These are phyloP conservation scores for Hyphodiscus sp. DNA, from an alignment of 2,329 filamentous ascomycete genomes.

Conservation along the genomic window DNA sequence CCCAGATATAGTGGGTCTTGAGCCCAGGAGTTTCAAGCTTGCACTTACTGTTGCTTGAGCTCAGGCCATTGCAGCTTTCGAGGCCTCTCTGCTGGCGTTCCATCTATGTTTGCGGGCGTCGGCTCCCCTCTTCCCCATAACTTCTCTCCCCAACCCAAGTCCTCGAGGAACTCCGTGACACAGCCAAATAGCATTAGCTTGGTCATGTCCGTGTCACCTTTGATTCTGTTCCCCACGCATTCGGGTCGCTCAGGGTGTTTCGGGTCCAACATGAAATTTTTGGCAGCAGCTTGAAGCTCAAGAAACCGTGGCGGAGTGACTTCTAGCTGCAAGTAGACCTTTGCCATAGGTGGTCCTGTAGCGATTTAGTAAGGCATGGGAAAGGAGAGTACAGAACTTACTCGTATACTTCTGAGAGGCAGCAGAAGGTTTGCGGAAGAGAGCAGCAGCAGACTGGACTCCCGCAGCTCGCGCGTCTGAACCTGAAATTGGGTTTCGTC, in stretches of 20 bases:
- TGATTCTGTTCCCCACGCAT: constrained; percentile 22
- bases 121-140: constrained; percentile 17
- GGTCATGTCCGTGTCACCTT: constrained; percentile 22
- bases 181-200: constrained; percentile 27
- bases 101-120: too few relatives aligned
- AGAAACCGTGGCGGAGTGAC: constrained; percentile 25
- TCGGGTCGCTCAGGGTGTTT: constrained; percentile 25
- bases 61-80: constrained; percentile 28
- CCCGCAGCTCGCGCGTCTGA: constrained; percentile 23
- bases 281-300: constrained; percentile 27
- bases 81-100: constrained; percentile 5
- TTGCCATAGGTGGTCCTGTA: constrained; percentile 27
- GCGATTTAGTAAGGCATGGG: background rate
- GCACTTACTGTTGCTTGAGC: constrained; percentile 24
- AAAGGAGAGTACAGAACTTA: constrained; percentile 8
- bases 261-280: constrained; percentile 28
- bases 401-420: constrained; percentile 27
- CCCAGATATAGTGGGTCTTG: background rate
- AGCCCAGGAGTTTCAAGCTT: background rate
- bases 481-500: constrained; percentile 9
- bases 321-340: constrained; percentile 24
- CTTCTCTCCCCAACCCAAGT: constrained; percentile 28
- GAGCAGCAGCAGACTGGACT: constrained; percentile 24
- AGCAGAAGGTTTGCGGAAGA: constrained; percentile 24
- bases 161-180: constrained; percentile 24